Conservation (phyloP, 148 eudicot species). For the Gaultheria prostrata region DNA sequence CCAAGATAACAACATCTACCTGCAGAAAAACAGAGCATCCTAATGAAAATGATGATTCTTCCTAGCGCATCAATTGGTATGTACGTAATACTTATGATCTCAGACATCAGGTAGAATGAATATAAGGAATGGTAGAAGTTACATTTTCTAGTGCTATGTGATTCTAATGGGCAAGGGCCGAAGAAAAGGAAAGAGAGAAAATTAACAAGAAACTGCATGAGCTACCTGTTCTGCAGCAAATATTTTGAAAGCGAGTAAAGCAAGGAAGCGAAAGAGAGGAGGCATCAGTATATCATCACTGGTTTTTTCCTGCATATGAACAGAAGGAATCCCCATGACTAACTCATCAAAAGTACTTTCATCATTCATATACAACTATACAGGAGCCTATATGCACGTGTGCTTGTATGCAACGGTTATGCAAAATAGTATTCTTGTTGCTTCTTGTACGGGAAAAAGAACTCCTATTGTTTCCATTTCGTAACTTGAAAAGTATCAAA, state of each 20-base stretch:
- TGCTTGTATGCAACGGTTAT: not conserved
- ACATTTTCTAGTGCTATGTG: not conserved
- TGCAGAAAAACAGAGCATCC: constrained; percentile 26
- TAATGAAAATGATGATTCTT: not conserved
- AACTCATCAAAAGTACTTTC: constrained; percentile 1
- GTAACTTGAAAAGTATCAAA: not conserved
- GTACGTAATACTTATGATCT: not conserved
- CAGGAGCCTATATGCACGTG: not conserved
- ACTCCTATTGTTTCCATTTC: not conserved
- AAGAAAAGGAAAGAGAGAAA: not conserved
- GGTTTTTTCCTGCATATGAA: constrained; percentile 54
- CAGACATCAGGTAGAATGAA: not conserved
- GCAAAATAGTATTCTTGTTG: not conserved
- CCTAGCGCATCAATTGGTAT: not conserved
- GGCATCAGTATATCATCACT: constrained; percentile 86
- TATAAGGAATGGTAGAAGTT: not conserved
- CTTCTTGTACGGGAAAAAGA: not conserved
- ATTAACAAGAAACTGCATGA: constrained; percentile 8
- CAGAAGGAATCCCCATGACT: constrained; percentile 19
- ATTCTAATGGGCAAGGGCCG: not conserved
- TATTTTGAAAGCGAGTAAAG: constrained; percentile 94
- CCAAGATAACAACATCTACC: constrained; percentile 97
- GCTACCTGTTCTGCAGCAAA: constrained; percentile 81
- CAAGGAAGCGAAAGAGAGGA: constrained; percentile 87
- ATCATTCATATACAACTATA: not conserved